Evolutionary conservation across 305 asterid genomes (phyloP).

Genomic region (Solanum hybrid): DNA sequence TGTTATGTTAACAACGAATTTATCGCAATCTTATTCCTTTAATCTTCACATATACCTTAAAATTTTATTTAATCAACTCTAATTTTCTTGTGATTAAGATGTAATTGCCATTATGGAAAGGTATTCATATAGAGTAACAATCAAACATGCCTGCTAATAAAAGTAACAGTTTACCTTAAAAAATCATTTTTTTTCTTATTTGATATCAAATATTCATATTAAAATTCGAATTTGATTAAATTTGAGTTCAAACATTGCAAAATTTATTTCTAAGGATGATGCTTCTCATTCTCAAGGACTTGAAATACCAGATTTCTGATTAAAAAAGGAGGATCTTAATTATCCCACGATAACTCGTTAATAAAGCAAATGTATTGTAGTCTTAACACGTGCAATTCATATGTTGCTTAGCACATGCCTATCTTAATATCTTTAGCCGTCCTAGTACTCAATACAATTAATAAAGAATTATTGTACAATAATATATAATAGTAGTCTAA

Average conservation of each 20-base stretch:
- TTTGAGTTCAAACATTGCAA: background rate
- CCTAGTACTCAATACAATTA: background rate
- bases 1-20: background rate
- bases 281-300: background rate
- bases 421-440: background rate
- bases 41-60: background rate
- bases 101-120: background rate
- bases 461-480: background rate
- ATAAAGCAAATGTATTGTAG: background rate
- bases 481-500: background rate
- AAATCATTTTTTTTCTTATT: background rate
- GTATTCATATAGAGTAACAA: background rate
- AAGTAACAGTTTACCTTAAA: background rate
- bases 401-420: background rate
- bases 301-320: rapidly evolving
- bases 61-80: background rate
- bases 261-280: background rate
- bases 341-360: background rate
- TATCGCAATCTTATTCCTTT: background rate
- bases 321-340: background rate
- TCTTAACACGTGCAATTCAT: constrained; percentile 6
- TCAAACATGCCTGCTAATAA: background rate
- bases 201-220: background rate
- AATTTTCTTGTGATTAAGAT: background rate
- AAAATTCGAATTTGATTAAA: background rate